phyloP scores from a whole-genome alignment of 352 stramenopile species.

The Phytophthora constricta region DNA sequence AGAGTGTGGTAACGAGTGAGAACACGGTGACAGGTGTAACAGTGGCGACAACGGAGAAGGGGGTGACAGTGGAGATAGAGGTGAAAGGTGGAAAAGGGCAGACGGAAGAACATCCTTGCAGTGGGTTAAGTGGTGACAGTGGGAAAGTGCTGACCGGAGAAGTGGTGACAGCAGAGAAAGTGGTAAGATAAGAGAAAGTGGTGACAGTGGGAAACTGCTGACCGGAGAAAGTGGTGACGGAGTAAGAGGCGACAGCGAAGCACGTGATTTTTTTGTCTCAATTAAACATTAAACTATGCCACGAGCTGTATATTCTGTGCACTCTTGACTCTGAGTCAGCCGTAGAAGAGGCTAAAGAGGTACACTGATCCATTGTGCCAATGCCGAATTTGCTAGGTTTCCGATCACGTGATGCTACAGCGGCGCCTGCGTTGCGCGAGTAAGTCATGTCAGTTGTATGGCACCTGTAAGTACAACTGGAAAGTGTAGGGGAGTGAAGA shows the following conservation, averaged over 20 bases:
- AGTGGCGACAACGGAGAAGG: neutral
- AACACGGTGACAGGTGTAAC: neutral
- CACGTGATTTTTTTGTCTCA: too few relatives aligned
- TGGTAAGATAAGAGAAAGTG: too few relatives aligned
- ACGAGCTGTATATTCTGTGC: neutral
- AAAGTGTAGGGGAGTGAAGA: conserved; percentile 1
- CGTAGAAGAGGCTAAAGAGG: neutral
- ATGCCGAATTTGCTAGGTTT: neutral
- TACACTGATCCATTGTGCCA: conserved; percentile 5
- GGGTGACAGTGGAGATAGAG: neutral
- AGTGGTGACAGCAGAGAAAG: too few relatives aligned
- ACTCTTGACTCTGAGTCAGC: neutral
- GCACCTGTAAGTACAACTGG: neutral
- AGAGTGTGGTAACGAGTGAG: neutral
- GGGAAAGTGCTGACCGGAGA: too few relatives aligned
- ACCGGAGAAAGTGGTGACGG: too few relatives aligned
- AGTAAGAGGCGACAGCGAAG: too few relatives aligned
- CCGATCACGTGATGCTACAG: conserved; percentile 6
- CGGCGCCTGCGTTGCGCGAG: neutral
- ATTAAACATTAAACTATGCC: neutral
- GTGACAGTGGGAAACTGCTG: too few relatives aligned
- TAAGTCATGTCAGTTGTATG: conserved; percentile 3
- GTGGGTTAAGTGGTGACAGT: too few relatives aligned
- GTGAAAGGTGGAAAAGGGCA: neutral
- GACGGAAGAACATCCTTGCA: too few relatives aligned